A percentile compares a stretch with the other conserved stretches of the same genome.
These are phyloP conservation scores for Tuber umbilicatum DNA, from an alignment of 495 filamentous ascomycete species.

Conservation along the genomic window DNA sequence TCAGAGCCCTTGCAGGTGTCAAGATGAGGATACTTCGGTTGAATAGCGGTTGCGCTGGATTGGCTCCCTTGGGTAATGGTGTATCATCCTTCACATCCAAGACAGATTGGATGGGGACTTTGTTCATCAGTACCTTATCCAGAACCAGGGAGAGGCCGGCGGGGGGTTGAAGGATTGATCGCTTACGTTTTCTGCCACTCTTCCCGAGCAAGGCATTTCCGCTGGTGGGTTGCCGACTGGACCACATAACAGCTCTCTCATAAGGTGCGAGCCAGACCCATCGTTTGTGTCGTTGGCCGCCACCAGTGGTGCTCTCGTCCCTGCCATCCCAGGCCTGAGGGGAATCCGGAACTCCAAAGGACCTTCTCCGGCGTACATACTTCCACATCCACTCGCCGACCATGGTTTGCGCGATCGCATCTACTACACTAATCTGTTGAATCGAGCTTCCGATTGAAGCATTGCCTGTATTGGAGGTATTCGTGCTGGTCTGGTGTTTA, in stretches of 20 bases:
- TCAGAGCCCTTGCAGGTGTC: conserved; percentile 86
- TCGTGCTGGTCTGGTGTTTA: conserved; percentile 43
- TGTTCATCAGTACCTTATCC: conserved; percentile 40
- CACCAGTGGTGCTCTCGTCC: conserved; percentile 51
- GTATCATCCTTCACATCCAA: conserved; percentile 95
- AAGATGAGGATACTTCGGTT: conserved; percentile 92
- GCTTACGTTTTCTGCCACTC: conserved; percentile 89
- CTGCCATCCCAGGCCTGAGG: conserved; percentile 52
- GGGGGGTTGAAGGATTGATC: conserved; percentile 40
- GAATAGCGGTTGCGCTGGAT: conserved; percentile 53
- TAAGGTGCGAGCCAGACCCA: conserved; percentile 99
- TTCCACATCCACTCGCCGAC: conserved; percentile 99
- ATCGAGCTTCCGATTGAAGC: conserved; percentile 56
- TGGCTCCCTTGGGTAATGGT: conserved; percentile 66
- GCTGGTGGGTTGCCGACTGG: conserved; percentile 89
- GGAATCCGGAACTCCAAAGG: conserved; percentile 74
- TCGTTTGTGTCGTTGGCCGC: conserved; percentile 72
- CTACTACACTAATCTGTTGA: conserved; percentile 78
- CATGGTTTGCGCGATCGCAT: conserved; percentile 97
- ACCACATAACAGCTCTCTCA: conserved; percentile 94
- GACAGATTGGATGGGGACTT: conserved; percentile 92
- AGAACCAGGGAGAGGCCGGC: conserved; percentile 38
- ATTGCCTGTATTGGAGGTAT: conserved; percentile 48
- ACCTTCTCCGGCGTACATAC: conserved; percentile 85
- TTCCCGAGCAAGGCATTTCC: conserved; percentile 87